phyloP scores from a whole-genome alignment of 768 basidiomycete species.

The Suillus decipiens region DNA sequence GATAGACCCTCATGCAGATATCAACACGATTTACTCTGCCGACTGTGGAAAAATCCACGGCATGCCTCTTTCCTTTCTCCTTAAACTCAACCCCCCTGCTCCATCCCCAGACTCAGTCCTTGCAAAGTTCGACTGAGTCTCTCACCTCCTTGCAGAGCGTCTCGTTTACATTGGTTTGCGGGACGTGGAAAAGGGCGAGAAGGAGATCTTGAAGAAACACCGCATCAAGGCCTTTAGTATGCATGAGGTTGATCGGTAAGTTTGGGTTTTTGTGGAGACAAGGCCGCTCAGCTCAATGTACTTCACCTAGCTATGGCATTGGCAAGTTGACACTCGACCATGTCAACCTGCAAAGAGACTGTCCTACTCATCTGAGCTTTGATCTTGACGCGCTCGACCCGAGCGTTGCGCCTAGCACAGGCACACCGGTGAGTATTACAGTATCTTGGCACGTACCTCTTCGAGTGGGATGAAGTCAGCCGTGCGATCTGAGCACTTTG shows the following conservation, averaged over 20 bases:
- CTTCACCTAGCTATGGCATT: conserved; percentile 68
- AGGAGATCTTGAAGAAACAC: conserved; percentile 77
- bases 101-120: conserved; percentile 16
- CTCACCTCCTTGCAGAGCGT: conserved; percentile 65
- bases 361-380: conserved; percentile 93
- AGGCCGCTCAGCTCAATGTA: conserved; percentile 43
- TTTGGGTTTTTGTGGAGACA: conserved; percentile 54
- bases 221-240: conserved; percentile 88
- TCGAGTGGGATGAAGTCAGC: neutral
- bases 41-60: conserved; percentile 95
- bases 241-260: conserved; percentile 79
- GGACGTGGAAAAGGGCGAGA: conserved; percentile 89
- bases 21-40: conserved; percentile 87
- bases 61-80: conserved; percentile 95
- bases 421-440: conserved; percentile 68
- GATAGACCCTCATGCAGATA: conserved; percentile 97
- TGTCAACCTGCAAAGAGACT: conserved; percentile 81
- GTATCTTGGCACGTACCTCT: neutral
- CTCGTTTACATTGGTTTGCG: conserved; percentile 97
- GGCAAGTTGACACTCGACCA: conserved; percentile 92
- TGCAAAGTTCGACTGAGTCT: conserved; percentile 55
- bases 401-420: conserved; percentile 60
- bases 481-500: neutral
- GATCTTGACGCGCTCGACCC: conserved; percentile 97
- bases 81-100: conserved; percentile 46